These are phyloP conservation scores for Gautieria morchelliformis DNA, from an alignment of 768 basidiomycete genomes.

Conservation along the genomic window DNA sequence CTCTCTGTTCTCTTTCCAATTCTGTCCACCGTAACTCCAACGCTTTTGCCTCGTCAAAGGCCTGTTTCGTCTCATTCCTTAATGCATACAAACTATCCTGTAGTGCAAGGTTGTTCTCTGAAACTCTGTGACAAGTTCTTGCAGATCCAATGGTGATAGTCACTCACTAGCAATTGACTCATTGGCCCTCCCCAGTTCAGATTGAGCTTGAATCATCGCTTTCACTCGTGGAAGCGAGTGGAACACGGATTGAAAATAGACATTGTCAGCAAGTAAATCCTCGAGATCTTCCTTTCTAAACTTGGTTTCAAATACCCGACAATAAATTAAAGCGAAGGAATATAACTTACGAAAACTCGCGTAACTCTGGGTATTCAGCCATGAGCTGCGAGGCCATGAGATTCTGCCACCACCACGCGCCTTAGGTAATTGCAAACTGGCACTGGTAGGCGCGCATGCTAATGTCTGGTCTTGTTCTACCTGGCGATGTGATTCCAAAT, in stretches of 20 bases:
- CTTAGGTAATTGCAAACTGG: neutral
- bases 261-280: conserved; percentile 71
- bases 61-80: conserved; percentile 73
- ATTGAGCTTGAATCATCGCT: conserved; percentile 62
- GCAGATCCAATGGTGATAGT: neutral
- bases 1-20: conserved; percentile 79
- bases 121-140: conserved; percentile 7
- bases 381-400: conserved; percentile 16
- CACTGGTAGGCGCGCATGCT: conserved; percentile 25
- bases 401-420: too few species aligned
- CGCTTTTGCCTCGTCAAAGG: conserved; percentile 78
- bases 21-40: conserved; percentile 81
- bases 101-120: conserved; percentile 68
- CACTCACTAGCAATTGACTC: conserved; percentile 76
- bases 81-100: conserved; percentile 70
- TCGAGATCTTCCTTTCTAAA: conserved; percentile 82
- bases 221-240: conserved; percentile 71
- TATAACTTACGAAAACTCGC: conserved; percentile 54
- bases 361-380: conserved; percentile 63
- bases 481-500: conserved; percentile 70
- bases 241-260: conserved; percentile 82
- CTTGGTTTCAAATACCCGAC: neutral
- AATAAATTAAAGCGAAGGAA: neutral
- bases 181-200: conserved; percentile 75
- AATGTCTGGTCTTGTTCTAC: conserved; percentile 46